Base-by-base conservation (phyloP, 2,329 filamentous ascomycete genomes). In the Venturia nashicola region DNA sequence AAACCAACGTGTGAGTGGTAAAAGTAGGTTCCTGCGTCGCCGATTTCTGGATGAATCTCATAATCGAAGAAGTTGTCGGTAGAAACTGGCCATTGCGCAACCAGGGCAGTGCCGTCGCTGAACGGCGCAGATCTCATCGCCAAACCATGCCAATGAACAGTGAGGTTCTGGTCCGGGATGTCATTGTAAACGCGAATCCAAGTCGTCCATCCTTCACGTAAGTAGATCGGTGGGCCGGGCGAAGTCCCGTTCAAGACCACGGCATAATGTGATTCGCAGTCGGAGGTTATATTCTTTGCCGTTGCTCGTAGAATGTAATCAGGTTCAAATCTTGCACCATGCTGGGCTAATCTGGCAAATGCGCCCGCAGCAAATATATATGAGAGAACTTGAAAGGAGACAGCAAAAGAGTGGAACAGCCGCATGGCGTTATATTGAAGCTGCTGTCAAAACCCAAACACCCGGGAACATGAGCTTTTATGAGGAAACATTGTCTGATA, bases 121-220 rank as follows among this genome's bases (percentile, higher is more conserved):
- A 86, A 88, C 0, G 84, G 83, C 0, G 84, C 82, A 40, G 80
- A 77, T 40, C 80, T 75, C 70, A 84, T 82, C 18, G 79, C 80
- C 9, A 89, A 76, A 14, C 86, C 86, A 72, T 88, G 86, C 86
- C 86, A 88, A 69, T 88, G 86, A 82, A 85, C 82, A n/a, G 82
- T 85, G n/a, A 81, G 71, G 66, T 86, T 85, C 32, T 76, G 70
- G 16, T 79, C 70, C 0, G 72, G 65, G 72, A 85, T 81, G 65
- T 83, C 77, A 69, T 86, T 85, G 71, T 83, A 84, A 0, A 86
- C 83, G 9, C 83, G 75, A 61, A 85, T 78, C 82, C 83, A 85
- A 36, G 74, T 78, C 1, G 75, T 76, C 55, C 73, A 71, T 14
- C 77, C 78, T n/a, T 79, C 75, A 11, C 72, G 69, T 5, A 85